Base-by-base conservation (phyloP, 495 filamentous ascomycete species). In the Haplographium delicatum region DNA sequence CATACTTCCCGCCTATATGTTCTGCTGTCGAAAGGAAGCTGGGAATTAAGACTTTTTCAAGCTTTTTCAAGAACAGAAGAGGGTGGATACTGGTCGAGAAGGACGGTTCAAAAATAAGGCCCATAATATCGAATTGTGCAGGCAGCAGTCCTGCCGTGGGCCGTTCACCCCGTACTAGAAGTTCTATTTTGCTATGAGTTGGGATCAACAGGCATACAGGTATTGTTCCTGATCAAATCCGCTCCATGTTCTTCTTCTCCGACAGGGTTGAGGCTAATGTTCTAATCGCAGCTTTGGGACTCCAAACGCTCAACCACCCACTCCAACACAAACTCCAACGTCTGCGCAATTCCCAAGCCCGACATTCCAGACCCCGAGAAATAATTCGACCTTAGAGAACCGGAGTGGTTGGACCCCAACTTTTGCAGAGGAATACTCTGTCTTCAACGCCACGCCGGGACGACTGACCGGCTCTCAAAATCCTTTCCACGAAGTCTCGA, bases 281-380 rank as follows among this genome's bases (percentile, higher is more conserved):
- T 48, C 18, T 6, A 27, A 39, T 38, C 3, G 66, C 59, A 88
- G 84, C 78, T 87, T 86, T 81, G 84, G 75, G 76, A 81, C 84
- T 74, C 78, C 81, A 66, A 81, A 81, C 76, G 82, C 80, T 74
- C 80, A 85, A 72, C 85, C 86, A 64, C 83, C 83, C 47, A 89
- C 86, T 49, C 85, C 85, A 19, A 85, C 81, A 61, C 82, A 79
- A 66, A 89, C 85, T 34, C 85, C 86, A 53, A 85, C 75, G 20
- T 83, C 83, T 39, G 62, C 75, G 47, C 67, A 71, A 30, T 83
- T 87, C 39, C 79, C 79, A 57, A 80, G 74, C 57, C 71, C 75
- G 30, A 68, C 78, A 46, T 84, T 88, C 63, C 78, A 82, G 51
- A 88, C 84, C 11, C 83, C 85, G 16, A 84, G 82, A 62, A 62